Percentiles rank a stretch among this genome's conserved stretches.
These are phyloP conservation scores for Sarocladium kiliense DNA, from an alignment of 2,329 filamentous ascomycete genomes.

Conservation along the genomic window DNA sequence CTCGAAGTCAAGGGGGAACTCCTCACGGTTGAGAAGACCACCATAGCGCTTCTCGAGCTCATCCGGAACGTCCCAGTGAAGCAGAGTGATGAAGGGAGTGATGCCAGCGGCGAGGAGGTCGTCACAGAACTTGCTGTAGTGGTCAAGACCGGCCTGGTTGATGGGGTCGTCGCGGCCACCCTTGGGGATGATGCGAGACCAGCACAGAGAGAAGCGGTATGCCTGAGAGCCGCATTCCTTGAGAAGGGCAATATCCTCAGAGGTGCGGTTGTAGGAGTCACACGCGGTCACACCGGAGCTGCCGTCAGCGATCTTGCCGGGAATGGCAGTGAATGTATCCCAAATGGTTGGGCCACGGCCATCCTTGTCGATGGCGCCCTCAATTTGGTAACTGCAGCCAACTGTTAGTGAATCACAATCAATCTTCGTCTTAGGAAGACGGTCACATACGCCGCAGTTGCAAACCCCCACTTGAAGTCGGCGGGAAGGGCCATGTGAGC, in stretches of 20 bases:
- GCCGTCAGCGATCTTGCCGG: conserved; percentile 77
- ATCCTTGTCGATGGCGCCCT: conserved; percentile 69
- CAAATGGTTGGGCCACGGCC: conserved; percentile 80
- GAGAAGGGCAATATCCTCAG: conserved; percentile 71
- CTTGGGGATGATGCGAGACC: conserved; percentile 80
- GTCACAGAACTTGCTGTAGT: conserved; percentile 76
- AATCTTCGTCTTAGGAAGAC: neutral
- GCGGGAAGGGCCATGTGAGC: conserved; percentile 41
- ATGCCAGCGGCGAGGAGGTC: conserved; percentile 73
- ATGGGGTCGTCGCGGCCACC: conserved; percentile 77
- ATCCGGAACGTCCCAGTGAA: conserved; percentile 85
- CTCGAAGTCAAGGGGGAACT: conserved; percentile 78
- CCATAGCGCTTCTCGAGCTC: conserved; percentile 75
- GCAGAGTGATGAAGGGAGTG: conserved; percentile 74
- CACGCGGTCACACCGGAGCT: conserved; percentile 73
- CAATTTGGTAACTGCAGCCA: conserved; percentile 75
- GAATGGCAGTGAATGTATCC: conserved; percentile 80
- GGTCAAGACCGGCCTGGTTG: conserved; percentile 71
- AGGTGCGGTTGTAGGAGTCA: conserved; percentile 78
- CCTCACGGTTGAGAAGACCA: conserved; percentile 72
- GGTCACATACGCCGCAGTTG: conserved; percentile 62
- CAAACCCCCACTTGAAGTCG: conserved; percentile 76
- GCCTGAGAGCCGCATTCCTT: conserved; percentile 67
- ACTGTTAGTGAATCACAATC: neutral
- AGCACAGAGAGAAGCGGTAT: conserved; percentile 83